These are phyloP conservation scores for Pythium guiyangense DNA, from an alignment of 352 stramenopile species.

Conservation along the genomic window DNA sequence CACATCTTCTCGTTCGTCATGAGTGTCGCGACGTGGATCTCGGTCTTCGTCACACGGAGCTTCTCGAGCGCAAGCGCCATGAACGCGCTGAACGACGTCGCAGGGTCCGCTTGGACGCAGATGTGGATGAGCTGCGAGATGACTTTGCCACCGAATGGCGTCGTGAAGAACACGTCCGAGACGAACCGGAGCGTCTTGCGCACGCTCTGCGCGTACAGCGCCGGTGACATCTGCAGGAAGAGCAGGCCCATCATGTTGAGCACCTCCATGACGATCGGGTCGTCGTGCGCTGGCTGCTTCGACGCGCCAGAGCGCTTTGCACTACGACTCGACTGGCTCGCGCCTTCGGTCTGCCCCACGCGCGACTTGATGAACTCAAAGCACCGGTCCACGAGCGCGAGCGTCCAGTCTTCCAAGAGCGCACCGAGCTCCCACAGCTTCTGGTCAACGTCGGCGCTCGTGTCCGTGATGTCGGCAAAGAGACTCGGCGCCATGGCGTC, in stretches of 20 bases:
- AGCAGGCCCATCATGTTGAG: slow-evolving; percentile 57
- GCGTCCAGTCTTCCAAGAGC: slow-evolving; percentile 61
- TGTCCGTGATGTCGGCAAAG: slow-evolving; percentile 29
- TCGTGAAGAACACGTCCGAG: slow-evolving; percentile 56
- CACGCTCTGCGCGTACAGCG: slow-evolving; percentile 48
- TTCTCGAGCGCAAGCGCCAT: slow-evolving; percentile 45
- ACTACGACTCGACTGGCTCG: slow-evolving; percentile 12
- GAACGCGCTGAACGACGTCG: slow-evolving; percentile 34
- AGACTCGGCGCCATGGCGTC: slow-evolving; percentile 35
- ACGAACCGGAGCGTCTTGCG: slow-evolving; percentile 54
- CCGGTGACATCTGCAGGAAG: slow-evolving; percentile 58
- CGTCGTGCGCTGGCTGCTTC: slow-evolving; percentile 27
- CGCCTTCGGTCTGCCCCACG: slow-evolving; percentile 28
- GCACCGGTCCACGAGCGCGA: slow-evolving; percentile 56
- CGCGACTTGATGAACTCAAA: slow-evolving; percentile 62
- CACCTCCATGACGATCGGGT: slow-evolving; percentile 49
- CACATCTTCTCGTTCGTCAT: slow-evolving; percentile 68
- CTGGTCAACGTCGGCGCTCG: slow-evolving; percentile 33
- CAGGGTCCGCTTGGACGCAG: slow-evolving; percentile 38
- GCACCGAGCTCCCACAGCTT: slow-evolving; percentile 55
- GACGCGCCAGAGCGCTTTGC: slow-evolving; percentile 13
- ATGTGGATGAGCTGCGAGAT: slow-evolving; percentile 46
- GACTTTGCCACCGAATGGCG: slow-evolving; percentile 54
- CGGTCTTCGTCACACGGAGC: slow-evolving; percentile 30
- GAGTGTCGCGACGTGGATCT: slow-evolving; percentile 24